Evolutionary conservation across 1,139 yeast species (phyloP).

Genomic region (Kodamaea suecica): DNA sequence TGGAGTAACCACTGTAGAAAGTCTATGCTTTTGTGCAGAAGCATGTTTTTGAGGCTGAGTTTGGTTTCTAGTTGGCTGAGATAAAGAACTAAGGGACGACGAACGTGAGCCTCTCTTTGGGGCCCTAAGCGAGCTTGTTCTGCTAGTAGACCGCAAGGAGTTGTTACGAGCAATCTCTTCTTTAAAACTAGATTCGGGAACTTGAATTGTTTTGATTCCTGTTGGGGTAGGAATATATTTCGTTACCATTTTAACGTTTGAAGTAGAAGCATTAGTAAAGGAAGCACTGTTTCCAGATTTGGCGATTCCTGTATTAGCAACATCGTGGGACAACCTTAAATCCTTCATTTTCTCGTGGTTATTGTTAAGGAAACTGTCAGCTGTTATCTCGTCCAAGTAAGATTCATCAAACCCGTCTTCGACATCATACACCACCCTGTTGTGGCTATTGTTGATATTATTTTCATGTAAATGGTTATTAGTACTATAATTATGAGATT

Average conservation of each 20-base stretch:
- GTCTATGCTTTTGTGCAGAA: slow-evolving; percentile 1
- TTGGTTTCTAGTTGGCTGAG: slow-evolving; percentile 5
- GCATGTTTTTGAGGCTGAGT: slow-evolving; percentile 5
- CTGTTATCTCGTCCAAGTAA: slow-evolving; percentile 28
- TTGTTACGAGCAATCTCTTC: slow-evolving; percentile 42
- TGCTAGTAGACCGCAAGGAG: slow-evolving; percentile 35
- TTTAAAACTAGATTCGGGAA: slow-evolving; percentile 38
- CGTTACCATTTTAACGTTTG: slow-evolving; percentile 39
- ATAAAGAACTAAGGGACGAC: slow-evolving; percentile 8
- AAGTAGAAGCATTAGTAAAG: background rate
- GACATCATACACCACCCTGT: slow-evolving; percentile 20
- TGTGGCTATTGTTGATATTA: too few species aligned
- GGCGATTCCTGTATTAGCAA: background rate
- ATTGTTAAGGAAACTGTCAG: slow-evolving; percentile 11
- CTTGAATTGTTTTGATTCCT: slow-evolving; percentile 48
- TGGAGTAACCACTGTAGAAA: slow-evolving; percentile 1
- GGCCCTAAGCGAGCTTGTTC: slow-evolving; percentile 22
- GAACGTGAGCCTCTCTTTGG: slow-evolving; percentile 5
- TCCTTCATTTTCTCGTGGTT: slow-evolving; percentile 16
- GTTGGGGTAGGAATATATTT: slow-evolving; percentile 48
- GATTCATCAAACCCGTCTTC: slow-evolving; percentile 32
- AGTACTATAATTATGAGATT: slow-evolving; percentile 5
- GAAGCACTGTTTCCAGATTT: background rate
- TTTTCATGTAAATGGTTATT: slow-evolving; percentile 5
- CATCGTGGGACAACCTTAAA: slow-evolving; percentile 11